A percentile compares a stretch with the other conserved stretches of the same genome.
Conservation (phyloP, 176 grass and related monocot genomes). For the Themeda triandra region DNA sequence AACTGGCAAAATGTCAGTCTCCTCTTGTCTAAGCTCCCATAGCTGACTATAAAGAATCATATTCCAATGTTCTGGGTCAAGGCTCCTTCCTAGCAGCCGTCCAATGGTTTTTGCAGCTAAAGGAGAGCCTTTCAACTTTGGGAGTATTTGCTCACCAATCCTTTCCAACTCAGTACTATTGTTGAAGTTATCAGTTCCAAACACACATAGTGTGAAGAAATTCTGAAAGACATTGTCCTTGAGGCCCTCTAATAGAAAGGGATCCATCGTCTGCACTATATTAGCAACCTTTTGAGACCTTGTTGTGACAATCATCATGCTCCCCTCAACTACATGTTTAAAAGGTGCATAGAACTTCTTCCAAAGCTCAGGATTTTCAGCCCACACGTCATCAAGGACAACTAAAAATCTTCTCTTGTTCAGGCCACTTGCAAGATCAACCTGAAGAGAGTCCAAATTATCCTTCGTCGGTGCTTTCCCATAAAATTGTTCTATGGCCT, state of each 20-base stretch:
- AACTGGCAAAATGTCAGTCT: constrained; percentile 22
- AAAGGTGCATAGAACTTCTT: not conserved
- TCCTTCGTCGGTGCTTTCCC: not conserved
- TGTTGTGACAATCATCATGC: not conserved
- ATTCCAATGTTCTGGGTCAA: constrained; percentile 2
- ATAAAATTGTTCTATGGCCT: not conserved
- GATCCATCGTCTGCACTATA: not conserved
- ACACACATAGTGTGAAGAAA: no score
- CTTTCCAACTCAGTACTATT: no score
- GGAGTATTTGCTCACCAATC: no score
- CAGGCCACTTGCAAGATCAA: not conserved
- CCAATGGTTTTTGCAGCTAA: constrained; percentile 53
- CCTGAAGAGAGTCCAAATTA: not conserved
- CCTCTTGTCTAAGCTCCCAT: constrained; percentile 19
- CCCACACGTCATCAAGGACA: not conserved
- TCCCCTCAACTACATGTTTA: not conserved
- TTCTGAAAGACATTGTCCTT: no score
- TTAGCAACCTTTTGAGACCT: not conserved
- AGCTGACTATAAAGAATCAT: constrained; percentile 19
- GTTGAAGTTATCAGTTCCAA: no score
- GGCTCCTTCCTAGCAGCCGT: not conserved
- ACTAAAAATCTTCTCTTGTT: not conserved
- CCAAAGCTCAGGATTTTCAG: not conserved
- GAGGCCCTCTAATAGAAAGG: no score
- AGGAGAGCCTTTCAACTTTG: no score